These are phyloP conservation scores for Seminavis robusta DNA, from an alignment of 108 stramenopile genomes.

Conservation along the genomic window DNA sequence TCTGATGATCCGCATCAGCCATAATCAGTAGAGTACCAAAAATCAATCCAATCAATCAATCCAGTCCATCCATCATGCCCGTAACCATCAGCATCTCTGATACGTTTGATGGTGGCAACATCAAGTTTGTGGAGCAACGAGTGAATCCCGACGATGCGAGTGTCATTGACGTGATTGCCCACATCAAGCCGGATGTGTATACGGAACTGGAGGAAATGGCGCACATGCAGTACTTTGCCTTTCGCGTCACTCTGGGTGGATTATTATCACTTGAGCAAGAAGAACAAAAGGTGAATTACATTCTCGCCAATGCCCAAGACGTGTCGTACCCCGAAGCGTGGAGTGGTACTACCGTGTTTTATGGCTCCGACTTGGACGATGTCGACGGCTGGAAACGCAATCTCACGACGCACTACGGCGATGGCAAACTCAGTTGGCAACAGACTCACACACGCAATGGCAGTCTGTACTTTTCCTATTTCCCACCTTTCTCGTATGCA, in stretches of 20 bases:
- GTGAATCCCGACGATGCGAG: constrained; percentile 9
- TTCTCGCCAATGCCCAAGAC: constrained; percentile 62
- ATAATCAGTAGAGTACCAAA: too few species aligned
- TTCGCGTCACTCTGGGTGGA: constrained; percentile 36
- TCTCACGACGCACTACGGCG: constrained; percentile 44
- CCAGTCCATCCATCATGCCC: not conserved
- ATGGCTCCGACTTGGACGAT: constrained; percentile 42
- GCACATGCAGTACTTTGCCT: constrained; percentile 62
- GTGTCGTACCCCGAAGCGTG: constrained; percentile 65
- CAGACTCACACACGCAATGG: constrained; percentile 41
- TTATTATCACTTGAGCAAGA: too few species aligned
- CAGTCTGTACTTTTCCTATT: constrained; percentile 69
- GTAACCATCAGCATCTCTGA: constrained; percentile 45
- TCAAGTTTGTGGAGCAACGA: constrained; percentile 33
- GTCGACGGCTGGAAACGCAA: constrained; percentile 58
- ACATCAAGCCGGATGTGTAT: constrained; percentile 41
- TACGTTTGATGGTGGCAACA: constrained; percentile 81
- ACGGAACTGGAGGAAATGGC: constrained; percentile 50
- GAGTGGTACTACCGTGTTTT: constrained; percentile 64
- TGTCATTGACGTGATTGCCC: constrained; percentile 26
- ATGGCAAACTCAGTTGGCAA: constrained; percentile 62
- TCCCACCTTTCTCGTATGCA: constrained; percentile 70
- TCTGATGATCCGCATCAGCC: too few species aligned
- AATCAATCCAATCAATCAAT: too few species aligned
- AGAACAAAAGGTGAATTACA: constrained; percentile 30